Evolutionary conservation across 2,329 filamentous ascomycete genomes (phyloP), one percentile per base, ranked within the genome.

Genomic region (Trichoderma gracile): DNA sequence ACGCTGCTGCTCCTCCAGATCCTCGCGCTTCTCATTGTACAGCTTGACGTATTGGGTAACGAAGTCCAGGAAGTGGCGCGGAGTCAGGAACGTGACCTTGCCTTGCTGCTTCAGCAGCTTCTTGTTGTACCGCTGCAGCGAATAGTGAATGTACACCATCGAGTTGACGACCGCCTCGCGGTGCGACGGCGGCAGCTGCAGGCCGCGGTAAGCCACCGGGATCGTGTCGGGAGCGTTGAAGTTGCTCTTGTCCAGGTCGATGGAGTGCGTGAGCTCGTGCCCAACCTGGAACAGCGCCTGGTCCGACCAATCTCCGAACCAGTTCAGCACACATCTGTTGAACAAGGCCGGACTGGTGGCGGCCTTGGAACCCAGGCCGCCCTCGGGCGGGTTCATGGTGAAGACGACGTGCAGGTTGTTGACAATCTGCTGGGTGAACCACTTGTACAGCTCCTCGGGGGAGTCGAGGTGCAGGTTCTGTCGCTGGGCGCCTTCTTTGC

Each of bases 221-320:
- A 99, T 92, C 65, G 89, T 95, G 71, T 98, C 93, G 3, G 94
- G 94, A 4, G 93, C 91, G 60, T 84, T 81, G 76, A 94, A 99
- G 73, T 89, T 93, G 59, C 91, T 83, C 67, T 93, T 89, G 74
- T 99, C 95, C 62, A 99, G 84, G 75, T 99, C 95, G 65, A 99
- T 88, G n/a, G 92, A 94, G 69, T 96, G 91, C 1, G 96, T 99
- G 65, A 99, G 86, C 77, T 99, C 95, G 68, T 91, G 93, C 25
- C 91, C 93, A 68, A 99, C 96, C 78, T 99, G 96, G 88, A 96
- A 99, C 21, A 99, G 85, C 43, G 95, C 96, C 79, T 99, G 95
- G 76, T 99, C 95, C 59, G 95, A 99, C 95, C 95, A 99, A 79
- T 99, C 95, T 69, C 95, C 95, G 76, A 99, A 97, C 95, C 95